Percentiles rank a stretch among this genome's conserved stretches.
Evolutionary conservation across 164 flowering plant species (phyloP).

Genomic region (Stephania yunnanensis): DNA sequence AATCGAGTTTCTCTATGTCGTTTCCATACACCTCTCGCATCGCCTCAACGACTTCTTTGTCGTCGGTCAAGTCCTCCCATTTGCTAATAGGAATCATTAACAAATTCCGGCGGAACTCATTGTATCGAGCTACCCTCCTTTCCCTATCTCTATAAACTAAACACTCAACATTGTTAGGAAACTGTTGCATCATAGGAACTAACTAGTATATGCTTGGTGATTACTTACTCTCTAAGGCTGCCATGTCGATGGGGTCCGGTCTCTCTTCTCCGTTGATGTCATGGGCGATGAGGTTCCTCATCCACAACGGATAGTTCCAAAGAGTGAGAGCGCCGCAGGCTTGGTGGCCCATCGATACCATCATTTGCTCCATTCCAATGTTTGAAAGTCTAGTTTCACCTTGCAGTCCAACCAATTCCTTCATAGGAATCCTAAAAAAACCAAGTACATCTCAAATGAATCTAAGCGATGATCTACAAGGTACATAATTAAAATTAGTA

Average conservation of each 20-base stretch:
- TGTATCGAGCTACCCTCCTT: constrained; percentile 43
- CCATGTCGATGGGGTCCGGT: constrained; percentile 38
- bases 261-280: constrained; percentile 42
- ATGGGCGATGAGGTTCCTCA: constrained; percentile 45
- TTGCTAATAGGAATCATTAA: constrained; percentile 44
- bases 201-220: neutral
- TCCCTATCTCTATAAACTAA: constrained; percentile 54
- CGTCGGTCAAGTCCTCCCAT: constrained; percentile 55
- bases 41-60: constrained; percentile 29
- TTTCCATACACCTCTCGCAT: constrained; percentile 40
- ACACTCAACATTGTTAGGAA: neutral
- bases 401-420: constrained; percentile 31
- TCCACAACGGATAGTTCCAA: constrained; percentile 51
- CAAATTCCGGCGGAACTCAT: constrained; percentile 43
- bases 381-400: constrained; percentile 34
- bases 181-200: neutral
- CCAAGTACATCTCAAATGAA: neutral
- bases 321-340: constrained; percentile 38
- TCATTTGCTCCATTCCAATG: constrained; percentile 37
- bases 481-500: neutral
- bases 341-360: constrained; percentile 54
- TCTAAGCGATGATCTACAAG: neutral
- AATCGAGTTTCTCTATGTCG: constrained; percentile 49
- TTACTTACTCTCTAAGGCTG: constrained; percentile 41
- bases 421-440: constrained; percentile 18